Evolutionary conservation across 352 stramenopile species (phyloP).

Genomic region (Phytophthora cajani): DNA sequence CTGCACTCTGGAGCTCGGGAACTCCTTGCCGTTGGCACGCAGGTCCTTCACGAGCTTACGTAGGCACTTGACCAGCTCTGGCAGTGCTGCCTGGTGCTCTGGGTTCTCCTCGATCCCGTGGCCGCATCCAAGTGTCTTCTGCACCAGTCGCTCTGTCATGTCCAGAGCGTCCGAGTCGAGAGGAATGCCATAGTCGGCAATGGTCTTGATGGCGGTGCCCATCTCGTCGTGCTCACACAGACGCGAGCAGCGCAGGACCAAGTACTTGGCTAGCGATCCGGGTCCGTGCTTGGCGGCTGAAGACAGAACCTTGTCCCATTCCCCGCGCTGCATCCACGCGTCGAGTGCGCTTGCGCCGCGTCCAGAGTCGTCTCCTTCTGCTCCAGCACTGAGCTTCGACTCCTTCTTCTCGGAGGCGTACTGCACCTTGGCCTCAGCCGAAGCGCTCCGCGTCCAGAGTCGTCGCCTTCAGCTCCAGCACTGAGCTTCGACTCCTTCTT

Average conservation of each 20-base stretch:
- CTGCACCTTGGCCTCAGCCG: conserved; percentile 57
- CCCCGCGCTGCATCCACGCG: conserved; percentile 91
- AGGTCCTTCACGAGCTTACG: conserved; percentile 81
- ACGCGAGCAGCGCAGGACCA: conserved; percentile 73
- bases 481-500: conserved; percentile 65
- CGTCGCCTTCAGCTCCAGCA: conserved; percentile 46
- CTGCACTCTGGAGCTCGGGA: conserved; percentile 51
- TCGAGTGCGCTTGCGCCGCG: conserved; percentile 79
- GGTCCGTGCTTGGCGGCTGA: conserved; percentile 80
- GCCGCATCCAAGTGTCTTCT: conserved; percentile 56
- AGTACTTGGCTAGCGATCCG: conserved; percentile 87
- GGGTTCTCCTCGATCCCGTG: conserved; percentile 52
- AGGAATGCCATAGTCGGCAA: conserved; percentile 82
- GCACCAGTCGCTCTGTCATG: conserved; percentile 60
- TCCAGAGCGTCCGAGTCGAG: conserved; percentile 64
- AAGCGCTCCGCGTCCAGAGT: conserved; percentile 51
- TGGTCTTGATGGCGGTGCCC: conserved; percentile 77
- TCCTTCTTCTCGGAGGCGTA: conserved; percentile 58
- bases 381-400: conserved; percentile 45
- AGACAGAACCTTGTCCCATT: conserved; percentile 94
- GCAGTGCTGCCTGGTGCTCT: conserved; percentile 53
- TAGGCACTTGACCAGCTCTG: conserved; percentile 72
- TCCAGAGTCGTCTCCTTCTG: conserved; percentile 48
- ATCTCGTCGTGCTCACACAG: conserved; percentile 80
- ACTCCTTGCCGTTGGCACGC: conserved; percentile 56